phyloP scores from a whole-genome alignment of 2,329 filamentous ascomycete genomes.

The Fusarium sp. region DNA sequence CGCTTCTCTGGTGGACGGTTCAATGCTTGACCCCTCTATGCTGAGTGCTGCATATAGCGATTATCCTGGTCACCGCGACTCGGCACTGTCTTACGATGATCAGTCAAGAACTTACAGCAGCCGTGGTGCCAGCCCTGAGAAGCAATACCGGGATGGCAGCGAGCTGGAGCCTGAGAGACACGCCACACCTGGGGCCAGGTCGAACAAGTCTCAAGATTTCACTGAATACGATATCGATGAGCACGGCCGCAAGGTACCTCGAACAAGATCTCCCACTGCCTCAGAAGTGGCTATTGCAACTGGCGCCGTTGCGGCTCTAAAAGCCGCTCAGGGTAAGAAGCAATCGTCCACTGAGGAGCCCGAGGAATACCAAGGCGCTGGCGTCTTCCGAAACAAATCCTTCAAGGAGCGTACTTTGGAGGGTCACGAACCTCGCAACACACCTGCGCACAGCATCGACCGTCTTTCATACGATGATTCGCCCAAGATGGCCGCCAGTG shows the following conservation, averaged over 20 bases:
- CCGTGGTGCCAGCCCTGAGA: conserved; percentile 55
- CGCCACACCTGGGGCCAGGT: conserved; percentile 54
- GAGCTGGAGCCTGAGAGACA: conserved; percentile 55
- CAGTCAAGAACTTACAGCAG: conserved; percentile 48
- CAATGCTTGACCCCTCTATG: conserved; percentile 73
- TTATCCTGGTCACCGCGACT: conserved; percentile 56
- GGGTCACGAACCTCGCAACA: conserved; percentile 64
- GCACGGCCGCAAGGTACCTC: conserved; percentile 66
- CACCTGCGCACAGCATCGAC: conserved; percentile 69
- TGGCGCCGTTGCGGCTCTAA: conserved; percentile 65
- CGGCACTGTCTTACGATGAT: conserved; percentile 49
- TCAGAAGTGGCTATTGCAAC: conserved; percentile 68
- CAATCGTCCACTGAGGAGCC: conserved; percentile 51
- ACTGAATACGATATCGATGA: conserved; percentile 69
- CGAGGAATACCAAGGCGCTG: conserved; percentile 58
- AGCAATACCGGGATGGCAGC: conserved; percentile 55
- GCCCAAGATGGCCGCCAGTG: conserved; percentile 73
- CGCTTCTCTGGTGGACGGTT: conserved; percentile 85
- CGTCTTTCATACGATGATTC: conserved; percentile 64
- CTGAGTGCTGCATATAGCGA: conserved; percentile 67
- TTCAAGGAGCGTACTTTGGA: conserved; percentile 73
- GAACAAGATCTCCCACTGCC: conserved; percentile 61
- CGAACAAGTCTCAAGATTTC: conserved; percentile 59
- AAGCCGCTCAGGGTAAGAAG: conserved; percentile 61
- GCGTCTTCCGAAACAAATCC: conserved; percentile 69